Evolutionary conservation across 2,329 filamentous ascomycete species (phyloP), one percentile per base, ranked within the genome.

Genomic region (Coniella lustricola): DNA sequence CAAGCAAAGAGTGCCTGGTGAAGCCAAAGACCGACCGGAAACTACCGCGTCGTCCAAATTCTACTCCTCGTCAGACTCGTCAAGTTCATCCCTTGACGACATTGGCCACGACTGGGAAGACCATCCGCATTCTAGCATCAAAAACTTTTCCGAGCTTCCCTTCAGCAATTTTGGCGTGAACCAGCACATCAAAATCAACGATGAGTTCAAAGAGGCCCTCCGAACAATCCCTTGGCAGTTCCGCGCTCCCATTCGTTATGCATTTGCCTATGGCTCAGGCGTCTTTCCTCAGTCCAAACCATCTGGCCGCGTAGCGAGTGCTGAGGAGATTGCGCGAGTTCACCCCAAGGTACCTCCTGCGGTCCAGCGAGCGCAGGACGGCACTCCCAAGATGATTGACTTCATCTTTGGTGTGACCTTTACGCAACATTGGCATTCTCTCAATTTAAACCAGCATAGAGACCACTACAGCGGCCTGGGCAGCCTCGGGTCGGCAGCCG

Each of bases 371-470:
- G 87, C 90, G 56, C 91, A 97, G 66, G 84, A 88, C 59, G 87
- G 88, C 25, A 82, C 83, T 1, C 89, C 89, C 12, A 96, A 96
- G 71, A 95, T 97, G 84, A 95, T 98, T 55, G 93, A 98, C 68
- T 95, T 98, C 64, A 94, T 98, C 57, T 93, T 98, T 63, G 93
- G 91, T 21, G 91, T 97, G 10, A 88, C 87, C 1, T 88, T 95
- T 65, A 89, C 87, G 1, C 87, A 98, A 63, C 93, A 98, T 68
- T 98, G 91, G 88, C 93, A 98, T 68, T 90, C 86, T 31, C 75
- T 98, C 52, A 98, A 98, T 61, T 74, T 98, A 58, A 76, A 78
- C 55, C 85, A 96, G 64, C 86, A 98, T 62, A 85, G 87, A 7
- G 78, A 94, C 59, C 93, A 98, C 67, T 98, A 98, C 69, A 97